These are phyloP conservation scores for Cercophora samala DNA, from an alignment of 495 filamentous ascomycete species.

Conservation along the genomic window DNA sequence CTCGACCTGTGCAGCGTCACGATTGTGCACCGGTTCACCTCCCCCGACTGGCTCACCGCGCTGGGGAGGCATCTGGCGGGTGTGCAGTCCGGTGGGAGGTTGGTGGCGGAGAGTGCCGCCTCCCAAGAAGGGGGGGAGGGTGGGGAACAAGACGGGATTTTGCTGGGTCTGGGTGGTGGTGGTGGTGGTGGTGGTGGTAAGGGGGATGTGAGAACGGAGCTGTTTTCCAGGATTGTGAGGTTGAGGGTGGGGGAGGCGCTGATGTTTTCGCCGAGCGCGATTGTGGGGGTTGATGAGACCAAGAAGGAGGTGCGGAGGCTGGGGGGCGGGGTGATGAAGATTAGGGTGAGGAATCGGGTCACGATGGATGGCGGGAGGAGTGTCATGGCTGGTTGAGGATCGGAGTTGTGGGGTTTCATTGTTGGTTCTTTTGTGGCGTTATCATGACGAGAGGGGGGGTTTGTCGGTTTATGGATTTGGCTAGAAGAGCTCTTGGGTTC, in stretches of 20 bases:
- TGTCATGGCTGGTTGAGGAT: constrained; percentile 41
- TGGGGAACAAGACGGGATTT: constrained; percentile 8
- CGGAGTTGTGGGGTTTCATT: too few species aligned
- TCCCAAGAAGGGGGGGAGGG: constrained; percentile 10
- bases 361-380: constrained; percentile 58
- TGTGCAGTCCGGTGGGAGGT: too few species aligned
- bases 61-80: constrained; percentile 62
- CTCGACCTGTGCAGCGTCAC: constrained; percentile 70
- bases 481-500: too few species aligned
- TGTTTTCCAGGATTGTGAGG: constrained; percentile 57
- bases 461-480: too few species aligned
- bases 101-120: constrained; percentile 19
- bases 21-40: constrained; percentile 71
- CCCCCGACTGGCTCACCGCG: constrained; percentile 63
- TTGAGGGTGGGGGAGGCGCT: constrained; percentile 62
- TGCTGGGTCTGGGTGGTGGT: constrained; percentile 10
- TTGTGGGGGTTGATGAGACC: constrained; percentile 40
- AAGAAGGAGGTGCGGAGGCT: constrained; percentile 36
- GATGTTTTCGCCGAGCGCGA: constrained; percentile 61
- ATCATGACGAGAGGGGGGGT: too few species aligned
- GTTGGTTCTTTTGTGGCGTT: too few species aligned
- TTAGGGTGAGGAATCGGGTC: constrained; percentile 50
- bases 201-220: constrained; percentile 32
- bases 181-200: constrained; percentile 21
- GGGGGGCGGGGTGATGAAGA: constrained; percentile 47